Evolutionary conservation across 2,329 filamentous ascomycete genomes (phyloP), one percentile per base, ranked within the genome.

Genomic region (Pseudovirgaria hyperparasitica): DNA sequence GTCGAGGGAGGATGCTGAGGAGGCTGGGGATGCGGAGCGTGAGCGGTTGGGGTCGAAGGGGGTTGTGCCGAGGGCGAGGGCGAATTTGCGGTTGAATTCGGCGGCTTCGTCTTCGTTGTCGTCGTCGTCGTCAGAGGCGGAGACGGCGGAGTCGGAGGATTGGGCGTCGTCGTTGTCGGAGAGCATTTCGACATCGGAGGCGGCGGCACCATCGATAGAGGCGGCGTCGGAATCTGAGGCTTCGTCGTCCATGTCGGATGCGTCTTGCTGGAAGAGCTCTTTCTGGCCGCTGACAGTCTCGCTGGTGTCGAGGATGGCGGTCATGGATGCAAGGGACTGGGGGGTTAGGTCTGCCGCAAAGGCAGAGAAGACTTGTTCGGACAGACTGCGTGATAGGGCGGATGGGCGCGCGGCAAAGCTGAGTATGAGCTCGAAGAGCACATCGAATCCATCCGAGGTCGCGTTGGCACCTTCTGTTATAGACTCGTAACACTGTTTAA

Each of bases 51-150:
- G n/a, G n/a, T n/a, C n/a, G n/a, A n/a, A n/a, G n/a, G n/a, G n/a
- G n/a, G n/a, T n/a, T n/a, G n/a, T n/a, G n/a, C n/a, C n/a, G n/a
- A n/a, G n/a, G n/a, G n/a, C n/a, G n/a, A n/a, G n/a, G n/a, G n/a
- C n/a, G n/a, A n/a, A n/a, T n/a, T n/a, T n/a, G n/a, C n/a, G n/a
- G n/a, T n/a, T n/a, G n/a, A n/a, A n/a, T n/a, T n/a, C n/a, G n/a
- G n/a, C n/a, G n/a, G n/a, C n/a, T n/a, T n/a, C n/a, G n/a, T n/a
- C 79, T 11, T 87, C 85, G 55, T 96, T 87, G 34, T 84, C 79
- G 85, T 98, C 93, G 54, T 93, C 82, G 15, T 70, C 70, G 13
- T 62, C 57, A 33, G 79, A 78, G 9, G 63, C 64, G 7, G 68
- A 68, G 16, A 72, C 72, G 1, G 67, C 66, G 2, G 66, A 67